Base-by-base conservation (phyloP, 2,329 filamentous ascomycete genomes). In the Tothia fuscella region DNA sequence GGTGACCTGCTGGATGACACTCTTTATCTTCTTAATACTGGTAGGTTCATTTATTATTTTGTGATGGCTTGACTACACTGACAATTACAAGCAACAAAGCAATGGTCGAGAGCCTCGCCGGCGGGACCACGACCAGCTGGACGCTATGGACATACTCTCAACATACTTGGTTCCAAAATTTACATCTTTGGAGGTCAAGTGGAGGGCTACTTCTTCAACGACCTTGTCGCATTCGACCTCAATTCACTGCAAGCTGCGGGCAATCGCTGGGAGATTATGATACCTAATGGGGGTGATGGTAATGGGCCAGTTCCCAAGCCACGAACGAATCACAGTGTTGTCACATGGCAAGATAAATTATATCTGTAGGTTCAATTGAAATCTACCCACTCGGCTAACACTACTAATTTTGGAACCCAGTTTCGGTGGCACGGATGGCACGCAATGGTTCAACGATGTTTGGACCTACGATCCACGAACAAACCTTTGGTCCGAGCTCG, bases 371-470 rank as follows among this genome's bases (percentile, higher is more conserved):
- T 72, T 20, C 41, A 37, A n/a, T 19, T 33, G 10, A n/a, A 14
- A 7, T 26, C 25, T 16, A 12, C 19, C 20, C 5, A 28, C 21
- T 30, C 21, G 19, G 6, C 25, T 12, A 6, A 34, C 31, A 26
- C 16, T 41, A 41, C 21, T 37, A 25, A 38, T 26, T 33, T 20
- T 29, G 26, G 13, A 14, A 17, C 34, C 25, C 31, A 91, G 83
- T n/a, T 98, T 98, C 58, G 91, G 91, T 51, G 91, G 91, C 48
- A 98, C 91, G 2, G 94, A 98, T 57, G 91, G 91, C 30, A 76
- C 88, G 43, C 79, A 84, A 54, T 98, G 91, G 93, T 98, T 96
- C 66, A 98, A 96, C 59, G 91, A 98, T 57, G 91, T 98, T 36
- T 98, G 91, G 91, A 85, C 80, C 40, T 98, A 91, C 58, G 89